Evolutionary conservation across 306 rosid genomes (phyloP).

Genomic region (Cicer cuneatum): DNA sequence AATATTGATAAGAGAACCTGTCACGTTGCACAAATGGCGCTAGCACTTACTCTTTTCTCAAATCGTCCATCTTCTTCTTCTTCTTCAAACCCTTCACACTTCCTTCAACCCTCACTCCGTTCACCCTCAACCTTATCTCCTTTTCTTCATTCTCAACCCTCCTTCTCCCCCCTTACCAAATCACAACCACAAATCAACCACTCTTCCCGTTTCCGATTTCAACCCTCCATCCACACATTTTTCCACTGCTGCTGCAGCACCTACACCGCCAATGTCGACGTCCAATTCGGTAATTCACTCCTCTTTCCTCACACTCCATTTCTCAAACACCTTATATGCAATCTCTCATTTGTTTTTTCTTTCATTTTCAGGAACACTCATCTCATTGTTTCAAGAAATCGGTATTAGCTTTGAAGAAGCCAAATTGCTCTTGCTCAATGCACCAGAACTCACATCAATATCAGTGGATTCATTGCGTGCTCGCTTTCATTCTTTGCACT

Average conservation of each 20-base stretch:
- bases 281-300: conserved; percentile 48
- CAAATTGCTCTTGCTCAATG: conserved; percentile 48
- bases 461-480: conserved; percentile 51
- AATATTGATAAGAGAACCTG: background rate
- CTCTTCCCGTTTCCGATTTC: conserved; percentile 31
- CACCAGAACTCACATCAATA: conserved; percentile 45
- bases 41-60: conserved; percentile 38
- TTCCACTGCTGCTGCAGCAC: conserved; percentile 43
- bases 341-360: conserved; percentile 22
- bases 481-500: conserved; percentile 56
- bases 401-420: conserved; percentile 57
- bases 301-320: conserved; percentile 42
- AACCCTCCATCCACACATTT: conserved; percentile 32
- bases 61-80: conserved; percentile 33
- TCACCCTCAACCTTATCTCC: conserved; percentile 32
- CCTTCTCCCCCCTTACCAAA: conserved; percentile 26
- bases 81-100: conserved; percentile 17
- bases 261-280: conserved; percentile 1
- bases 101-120: conserved; percentile 23
- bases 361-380: conserved; percentile 52
- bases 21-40: conserved; percentile 47
- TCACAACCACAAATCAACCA: conserved; percentile 4
- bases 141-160: conserved; percentile 11
- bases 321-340: conserved; percentile 52
- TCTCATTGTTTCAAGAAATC: conserved; percentile 58